Conservation (phyloP, 2,329 filamentous ascomycete genomes). For the Pseudogymnoascus sp. region DNA sequence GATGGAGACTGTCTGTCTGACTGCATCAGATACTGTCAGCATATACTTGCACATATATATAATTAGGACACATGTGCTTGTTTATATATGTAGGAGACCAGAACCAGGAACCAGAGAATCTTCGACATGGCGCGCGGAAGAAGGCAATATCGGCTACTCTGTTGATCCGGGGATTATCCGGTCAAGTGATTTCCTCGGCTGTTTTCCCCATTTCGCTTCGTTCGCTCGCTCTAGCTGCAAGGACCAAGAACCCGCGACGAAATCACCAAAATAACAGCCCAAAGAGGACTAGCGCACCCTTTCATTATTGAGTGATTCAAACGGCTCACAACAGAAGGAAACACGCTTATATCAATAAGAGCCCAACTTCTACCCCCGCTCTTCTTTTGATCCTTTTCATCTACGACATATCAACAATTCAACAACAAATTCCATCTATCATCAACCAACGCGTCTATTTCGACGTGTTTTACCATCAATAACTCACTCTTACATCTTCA, state of each 20-base stretch:
- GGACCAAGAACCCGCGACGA: conserved; percentile 1
- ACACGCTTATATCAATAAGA: conserved; percentile 22
- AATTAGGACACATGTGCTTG: neutral
- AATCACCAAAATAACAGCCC: conserved; percentile 14
- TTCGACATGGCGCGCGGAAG: neutral
- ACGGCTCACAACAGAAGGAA: conserved; percentile 1
- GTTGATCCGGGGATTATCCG: neutral
- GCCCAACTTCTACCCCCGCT: conserved; percentile 17
- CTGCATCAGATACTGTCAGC: neutral
- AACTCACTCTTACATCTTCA: conserved; percentile 24
- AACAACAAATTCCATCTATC: conserved; percentile 23
- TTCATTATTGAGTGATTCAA: conserved; percentile 20
- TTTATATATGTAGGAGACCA: neutral
- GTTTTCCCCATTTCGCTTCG: conserved; percentile 4
- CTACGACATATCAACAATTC: conserved; percentile 18
- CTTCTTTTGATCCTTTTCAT: conserved; percentile 20
- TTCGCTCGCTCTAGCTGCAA: neutral
- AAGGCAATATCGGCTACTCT: neutral
- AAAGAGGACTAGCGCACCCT: conserved; percentile 20
- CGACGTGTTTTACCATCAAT: conserved; percentile 29
- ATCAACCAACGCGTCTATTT: conserved; percentile 24
- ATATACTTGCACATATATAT: neutral
- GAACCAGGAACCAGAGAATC: neutral
- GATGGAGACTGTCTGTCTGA: neutral
- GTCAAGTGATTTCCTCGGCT: conserved; percentile 2